A percentile compares a stretch with the other conserved stretches of the same genome.
phyloP scores from a whole-genome alignment of 139 green algal species.

The Astrephomene gubernaculifera region DNA sequence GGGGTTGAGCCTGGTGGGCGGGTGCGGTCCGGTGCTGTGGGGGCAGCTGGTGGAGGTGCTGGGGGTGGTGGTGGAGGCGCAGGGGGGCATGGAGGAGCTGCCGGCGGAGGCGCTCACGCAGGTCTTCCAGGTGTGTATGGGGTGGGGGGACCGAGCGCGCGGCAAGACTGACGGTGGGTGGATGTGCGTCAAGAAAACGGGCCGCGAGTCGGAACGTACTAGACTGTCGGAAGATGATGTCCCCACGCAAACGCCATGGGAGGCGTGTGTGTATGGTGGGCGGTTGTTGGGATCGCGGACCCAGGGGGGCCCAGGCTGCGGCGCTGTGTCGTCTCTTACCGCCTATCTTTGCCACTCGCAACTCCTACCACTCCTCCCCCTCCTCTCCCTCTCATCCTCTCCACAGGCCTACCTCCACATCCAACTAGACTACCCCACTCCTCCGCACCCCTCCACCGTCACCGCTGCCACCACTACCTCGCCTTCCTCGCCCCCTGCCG shows the following conservation, averaged over 20 bases:
- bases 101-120: constrained; percentile 69
- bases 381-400: not conserved
- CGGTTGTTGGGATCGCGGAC: too few species aligned
- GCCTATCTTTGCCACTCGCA: too few species aligned
- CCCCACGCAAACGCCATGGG: too few species aligned
- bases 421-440: not conserved
- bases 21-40: constrained; percentile 38
- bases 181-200: too few species aligned
- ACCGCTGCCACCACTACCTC: not conserved
- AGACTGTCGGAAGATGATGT: too few species aligned
- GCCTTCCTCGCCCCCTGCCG: not conserved
- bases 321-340: too few species aligned
- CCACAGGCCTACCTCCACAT: constrained; percentile 32
- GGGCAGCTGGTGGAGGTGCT: constrained; percentile 36
- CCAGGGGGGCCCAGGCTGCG: too few species aligned
- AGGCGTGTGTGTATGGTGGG: too few species aligned
- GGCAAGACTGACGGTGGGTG: too few species aligned
- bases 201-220: too few species aligned
- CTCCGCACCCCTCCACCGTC: too few species aligned
- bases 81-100: constrained; percentile 48
- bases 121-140: constrained; percentile 45
- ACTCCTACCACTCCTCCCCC: not conserved
- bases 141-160: too few species aligned
- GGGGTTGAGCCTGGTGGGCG: constrained; percentile 60
- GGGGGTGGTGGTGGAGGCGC: constrained; percentile 22